Evolutionary conservation across 495 filamentous ascomycete species (phyloP).

Genomic region (Penicillium pulvis): DNA sequence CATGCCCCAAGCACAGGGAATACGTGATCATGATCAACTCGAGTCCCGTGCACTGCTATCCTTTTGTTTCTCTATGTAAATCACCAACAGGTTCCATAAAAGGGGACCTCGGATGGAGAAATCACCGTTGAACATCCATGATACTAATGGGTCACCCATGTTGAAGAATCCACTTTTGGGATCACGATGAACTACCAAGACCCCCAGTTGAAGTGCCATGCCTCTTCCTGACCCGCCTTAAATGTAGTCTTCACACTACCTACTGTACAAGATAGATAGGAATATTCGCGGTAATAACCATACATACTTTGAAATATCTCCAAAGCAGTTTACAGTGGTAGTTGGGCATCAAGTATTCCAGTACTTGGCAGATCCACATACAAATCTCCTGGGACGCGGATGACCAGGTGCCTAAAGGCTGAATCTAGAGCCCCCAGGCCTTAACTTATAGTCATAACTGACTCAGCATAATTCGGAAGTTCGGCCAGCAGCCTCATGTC

Average conservation of each 20-base stretch:
- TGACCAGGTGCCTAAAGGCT: neutral
- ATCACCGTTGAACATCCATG: neutral
- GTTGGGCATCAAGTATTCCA: neutral
- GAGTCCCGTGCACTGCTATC: neutral
- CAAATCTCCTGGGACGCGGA: neutral
- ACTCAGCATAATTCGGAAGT: neutral
- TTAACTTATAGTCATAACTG: neutral
- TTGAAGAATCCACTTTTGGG: neutral
- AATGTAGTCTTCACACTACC: too few relatives aligned
- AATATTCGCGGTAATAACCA: neutral
- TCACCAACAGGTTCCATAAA: neutral
- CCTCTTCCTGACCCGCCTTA: neutral
- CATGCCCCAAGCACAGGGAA: neutral
- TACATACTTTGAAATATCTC: neutral
- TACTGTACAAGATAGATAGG: too few relatives aligned
- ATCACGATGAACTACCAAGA: neutral
- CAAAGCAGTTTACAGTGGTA: neutral
- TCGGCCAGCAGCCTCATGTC: neutral
- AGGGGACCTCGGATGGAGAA: neutral
- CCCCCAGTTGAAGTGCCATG: neutral
- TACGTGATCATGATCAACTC: neutral
- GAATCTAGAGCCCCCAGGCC: neutral
- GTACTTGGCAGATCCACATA: neutral
- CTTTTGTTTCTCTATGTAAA: neutral
- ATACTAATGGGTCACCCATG: neutral